Evolutionary conservation across 2,329 filamentous ascomycete genomes (phyloP).

Genomic region (Trichoderma aggressivum): DNA sequence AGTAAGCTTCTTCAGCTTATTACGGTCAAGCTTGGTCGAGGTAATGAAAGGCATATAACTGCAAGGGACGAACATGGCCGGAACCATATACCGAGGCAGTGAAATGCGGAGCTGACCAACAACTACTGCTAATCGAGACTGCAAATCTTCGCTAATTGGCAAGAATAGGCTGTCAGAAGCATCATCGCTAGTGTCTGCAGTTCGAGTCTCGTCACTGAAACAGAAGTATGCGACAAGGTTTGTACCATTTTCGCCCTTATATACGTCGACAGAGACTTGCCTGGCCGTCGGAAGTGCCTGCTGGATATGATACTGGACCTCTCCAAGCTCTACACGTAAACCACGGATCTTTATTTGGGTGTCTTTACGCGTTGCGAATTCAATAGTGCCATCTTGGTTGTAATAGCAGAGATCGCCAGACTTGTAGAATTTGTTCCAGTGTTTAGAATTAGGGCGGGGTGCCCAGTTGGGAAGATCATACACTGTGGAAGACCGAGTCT

Average conservation of each 20-base stretch:
- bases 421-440: slow-evolving; percentile 35
- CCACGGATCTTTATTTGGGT: slow-evolving; percentile 17
- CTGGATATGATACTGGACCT: slow-evolving; percentile 13
- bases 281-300: neutral
- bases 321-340: slow-evolving; percentile 13
- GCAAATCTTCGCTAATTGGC: neutral
- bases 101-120: neutral
- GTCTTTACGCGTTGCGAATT: slow-evolving; percentile 15
- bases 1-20: slow-evolving; percentile 1
- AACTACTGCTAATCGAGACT: neutral
- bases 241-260: slow-evolving; percentile 1
- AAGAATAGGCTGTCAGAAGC: neutral
- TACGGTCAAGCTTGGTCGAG: slow-evolving; percentile 12
- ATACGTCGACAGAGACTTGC: slow-evolving; percentile 13
- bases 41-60: slow-evolving; percentile 16
- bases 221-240: slow-evolving; percentile 8
- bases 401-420: slow-evolving; percentile 47
- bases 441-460: slow-evolving; percentile 23
- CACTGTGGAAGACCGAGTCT: neutral
- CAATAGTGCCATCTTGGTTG: slow-evolving; percentile 24
- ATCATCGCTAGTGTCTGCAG: neutral
- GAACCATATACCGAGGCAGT: slow-evolving; percentile 14
- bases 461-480: slow-evolving; percentile 29
- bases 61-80: slow-evolving; percentile 5
- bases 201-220: slow-evolving; percentile 7